Evolutionary conservation across 148 eudicot species (phyloP).

Genomic region (Oxyria digyna): DNA sequence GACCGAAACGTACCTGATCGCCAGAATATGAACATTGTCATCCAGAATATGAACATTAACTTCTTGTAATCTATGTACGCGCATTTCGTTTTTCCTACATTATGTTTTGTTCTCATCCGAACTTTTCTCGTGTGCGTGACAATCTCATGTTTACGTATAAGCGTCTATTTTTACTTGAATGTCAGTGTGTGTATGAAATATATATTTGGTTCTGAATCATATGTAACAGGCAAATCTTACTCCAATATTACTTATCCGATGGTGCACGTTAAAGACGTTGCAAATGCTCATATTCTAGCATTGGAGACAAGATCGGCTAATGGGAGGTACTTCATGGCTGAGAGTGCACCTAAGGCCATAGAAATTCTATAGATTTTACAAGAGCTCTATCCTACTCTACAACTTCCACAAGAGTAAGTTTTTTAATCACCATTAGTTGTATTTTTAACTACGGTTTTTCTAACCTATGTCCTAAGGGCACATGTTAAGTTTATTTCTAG

Average conservation of each 20-base stretch:
- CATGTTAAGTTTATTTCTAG: too few species aligned
- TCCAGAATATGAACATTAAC: too few species aligned
- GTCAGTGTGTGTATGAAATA: too few species aligned
- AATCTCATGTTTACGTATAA: too few species aligned
- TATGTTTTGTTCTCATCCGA: too few species aligned
- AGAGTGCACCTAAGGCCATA: slow-evolving; percentile 2
- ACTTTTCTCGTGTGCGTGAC: too few species aligned
- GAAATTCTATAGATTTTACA: slow-evolving; percentile 17
- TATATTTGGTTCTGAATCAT: background rate
- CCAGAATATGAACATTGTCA: too few species aligned
- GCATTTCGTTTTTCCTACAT: too few species aligned
- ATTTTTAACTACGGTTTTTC: background rate
- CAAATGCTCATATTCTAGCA: slow-evolving; percentile 31
- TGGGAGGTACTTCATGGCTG: slow-evolving; percentile 33
- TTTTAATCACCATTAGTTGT: background rate
- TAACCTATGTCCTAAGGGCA: too few species aligned
- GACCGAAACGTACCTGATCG: too few species aligned
- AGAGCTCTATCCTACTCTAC: slow-evolving; percentile 23
- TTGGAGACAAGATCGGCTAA: slow-evolving; percentile 31
- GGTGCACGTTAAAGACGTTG: slow-evolving; percentile 46
- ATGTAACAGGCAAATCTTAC: background rate
- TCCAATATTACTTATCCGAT: background rate
- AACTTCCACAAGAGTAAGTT: slow-evolving; percentile 21
- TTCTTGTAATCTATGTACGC: too few species aligned
- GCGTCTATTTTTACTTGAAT: too few species aligned